Evolutionary conservation across 78 protist species (phyloP), one percentile per base, ranked within the genome.

Genomic region (Polysphondylium violaceum): DNA sequence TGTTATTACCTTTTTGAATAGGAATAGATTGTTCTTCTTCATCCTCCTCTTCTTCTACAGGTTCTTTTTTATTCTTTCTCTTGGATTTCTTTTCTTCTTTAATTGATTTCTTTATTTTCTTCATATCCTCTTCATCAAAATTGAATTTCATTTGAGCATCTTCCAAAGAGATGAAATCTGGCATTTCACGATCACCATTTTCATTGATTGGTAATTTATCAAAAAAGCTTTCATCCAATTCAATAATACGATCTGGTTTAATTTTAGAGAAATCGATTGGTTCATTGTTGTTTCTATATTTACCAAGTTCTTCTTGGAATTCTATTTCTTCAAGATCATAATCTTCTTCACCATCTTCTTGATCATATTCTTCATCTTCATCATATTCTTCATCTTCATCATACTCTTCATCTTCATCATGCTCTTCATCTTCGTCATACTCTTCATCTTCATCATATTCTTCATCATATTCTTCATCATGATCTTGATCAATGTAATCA

Each of bases 61-160:
- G 50, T 33, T 83, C 76, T 17, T 47, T 44, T 64, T 41, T 14
- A 19, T 16, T 29, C 17, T 27, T 19, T 33, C 17, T 36, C 8
- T 41, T 35, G 50, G 43, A n/a, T 41, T 44, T 61, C 40, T 33
- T 33, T 14, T 40, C 75, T 68, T 19, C 9, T 31, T 40, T 38
- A 19, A 68, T 31, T 19, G 29, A 19, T 16, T n/a, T 53, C 11
- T 4, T 2, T 16, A 68, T 68, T 9, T 5, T 6, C 3, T 68
- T 56, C 16, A 83, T 43, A 35, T 83, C 90, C 3, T 59, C 36
- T 41, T 83, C 79, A 5, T 40, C 35, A 29, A 83, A 83, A 21
- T 61, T 61, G 31, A 63, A 83, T 59, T 61, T 67, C 58, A 21
- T 38, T 31, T 69, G 31, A 35, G 90, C 90, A n/a, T 83, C 90